Base-by-base conservation (phyloP, 495 filamentous ascomycete species). In the Penicillium argentinense region DNA sequence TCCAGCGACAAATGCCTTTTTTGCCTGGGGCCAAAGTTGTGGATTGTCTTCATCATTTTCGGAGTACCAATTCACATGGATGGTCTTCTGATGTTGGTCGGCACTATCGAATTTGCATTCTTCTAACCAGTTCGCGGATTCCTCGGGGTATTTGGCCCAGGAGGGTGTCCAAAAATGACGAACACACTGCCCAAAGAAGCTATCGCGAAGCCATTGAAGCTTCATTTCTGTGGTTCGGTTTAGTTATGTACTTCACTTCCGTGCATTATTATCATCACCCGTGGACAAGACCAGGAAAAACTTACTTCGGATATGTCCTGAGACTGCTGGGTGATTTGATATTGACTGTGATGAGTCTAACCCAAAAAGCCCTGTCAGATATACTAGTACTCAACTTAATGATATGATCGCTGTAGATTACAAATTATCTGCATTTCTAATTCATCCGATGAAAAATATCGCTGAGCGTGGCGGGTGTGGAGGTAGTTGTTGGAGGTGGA, bases 1-100 rank as follows among this genome's bases (percentile, higher is more conserved):
- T 9, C 51, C 78, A 71, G 24, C 67, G 56, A 56, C 62, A 34
- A 71, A 62, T 16, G 53, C 39, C 43, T 72, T 73, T 49, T 73
- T 75, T 3, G 11, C 22, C 14, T 49, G 42, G 7, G 56, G 54
- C 69, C 71, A 74, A 38, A 72, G 72, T 22, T 64, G 64, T 12
- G 72, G 71, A 39, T 75, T 75, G 4, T 57, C 63, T 44, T 56
- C 55, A 47, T 71, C 71, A 34, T 65, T 59, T 1, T 57, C 56
- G 1, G 56, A 56, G 37, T 69, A 71, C 68, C 68, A 72, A 18
- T 73, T 63, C 6, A 69, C 64, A 8, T 29, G 47, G 9, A 56
- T 43, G 9, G 26, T 42, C 14, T 24, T 46, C 13, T 49, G 54
- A 24, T 45, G 16, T 26, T 45, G 33, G 4, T 2, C 3, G 8